Conservation (phyloP, 208 protist species). For the Tritrichomonas musculus region DNA sequence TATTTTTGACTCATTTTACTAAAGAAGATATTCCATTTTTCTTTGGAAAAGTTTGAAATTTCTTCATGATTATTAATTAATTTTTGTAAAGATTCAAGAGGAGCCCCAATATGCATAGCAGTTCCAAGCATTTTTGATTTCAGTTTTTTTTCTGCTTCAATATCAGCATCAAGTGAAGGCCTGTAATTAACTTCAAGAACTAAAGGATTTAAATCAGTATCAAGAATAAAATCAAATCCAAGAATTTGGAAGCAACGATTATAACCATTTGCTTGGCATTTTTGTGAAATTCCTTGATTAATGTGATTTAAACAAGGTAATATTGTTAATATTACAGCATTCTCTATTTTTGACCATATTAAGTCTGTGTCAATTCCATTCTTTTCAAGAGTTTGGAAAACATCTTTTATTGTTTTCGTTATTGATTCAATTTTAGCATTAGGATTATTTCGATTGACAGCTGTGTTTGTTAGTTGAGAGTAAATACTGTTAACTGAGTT, state of each 20-base stretch:
- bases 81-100: neutral
- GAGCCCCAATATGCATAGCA: neutral
- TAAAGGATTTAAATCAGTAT: slow-evolving; percentile 75
- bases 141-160: neutral
- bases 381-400: neutral
- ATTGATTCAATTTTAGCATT: neutral
- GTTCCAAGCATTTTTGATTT: neutral
- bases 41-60: neutral
- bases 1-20: neutral
- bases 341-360: neutral
- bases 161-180: slow-evolving; percentile 63
- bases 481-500: neutral
- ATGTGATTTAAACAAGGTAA: neutral
- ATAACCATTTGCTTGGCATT: neutral
- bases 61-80: neutral
- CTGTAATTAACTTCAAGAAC: slow-evolving; percentile 89
- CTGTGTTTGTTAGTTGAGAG: neutral
- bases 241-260: slow-evolving; percentile 78
- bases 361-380: neutral
- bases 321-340: neutral
- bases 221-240: slow-evolving; percentile 84
- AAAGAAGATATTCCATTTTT: neutral
- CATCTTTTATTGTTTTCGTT: neutral
- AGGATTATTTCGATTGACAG: neutral
- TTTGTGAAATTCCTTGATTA: neutral